Conservation (phyloP, 2,329 filamentous ascomycete genomes). For the Aspergillus amoenus region DNA sequence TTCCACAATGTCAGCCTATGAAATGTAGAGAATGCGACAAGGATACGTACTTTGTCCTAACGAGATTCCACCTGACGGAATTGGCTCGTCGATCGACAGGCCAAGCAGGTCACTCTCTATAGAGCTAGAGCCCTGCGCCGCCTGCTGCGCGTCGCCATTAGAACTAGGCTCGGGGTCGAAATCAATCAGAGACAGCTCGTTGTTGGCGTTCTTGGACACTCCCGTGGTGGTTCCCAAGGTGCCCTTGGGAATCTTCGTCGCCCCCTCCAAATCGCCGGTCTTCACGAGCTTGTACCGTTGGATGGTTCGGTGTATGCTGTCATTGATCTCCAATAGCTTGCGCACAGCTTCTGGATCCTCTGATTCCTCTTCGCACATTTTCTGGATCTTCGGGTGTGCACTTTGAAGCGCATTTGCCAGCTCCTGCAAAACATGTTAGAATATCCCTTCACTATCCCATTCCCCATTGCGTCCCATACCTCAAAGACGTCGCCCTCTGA, state of each 20-base stretch:
- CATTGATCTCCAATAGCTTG: slow-evolving; percentile 94
- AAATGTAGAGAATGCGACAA: background rate
- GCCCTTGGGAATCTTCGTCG: slow-evolving; percentile 79
- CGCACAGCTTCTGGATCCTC: slow-evolving; percentile 95
- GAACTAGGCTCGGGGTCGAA: slow-evolving; percentile 64
- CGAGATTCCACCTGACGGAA: slow-evolving; percentile 80
- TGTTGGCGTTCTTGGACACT: slow-evolving; percentile 64
- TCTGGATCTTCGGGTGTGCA: slow-evolving; percentile 97
- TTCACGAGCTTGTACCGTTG: slow-evolving; percentile 95
- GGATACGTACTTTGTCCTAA: slow-evolving; percentile 65
- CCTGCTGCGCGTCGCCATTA: slow-evolving; percentile 44
- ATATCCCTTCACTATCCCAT: background rate
- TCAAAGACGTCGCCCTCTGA: slow-evolving; percentile 68
- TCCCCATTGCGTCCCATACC: slow-evolving; percentile 35
- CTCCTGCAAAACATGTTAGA: slow-evolving; percentile 55
- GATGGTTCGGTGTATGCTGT: slow-evolving; percentile 96
- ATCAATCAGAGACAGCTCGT: slow-evolving; percentile 91
- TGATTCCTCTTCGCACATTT: slow-evolving; percentile 98
- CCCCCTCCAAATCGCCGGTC: slow-evolving; percentile 84
- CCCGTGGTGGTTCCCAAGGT: slow-evolving; percentile 68
- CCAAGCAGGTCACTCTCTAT: slow-evolving; percentile 90
- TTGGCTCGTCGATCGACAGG: slow-evolving; percentile 72
- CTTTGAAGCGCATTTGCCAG: slow-evolving; percentile 84
- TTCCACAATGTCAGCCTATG: background rate
- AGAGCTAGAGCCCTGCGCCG: slow-evolving; percentile 58